Conservation (phyloP, 2,329 filamentous ascomycete genomes). For the Verticillium klebahnii region DNA sequence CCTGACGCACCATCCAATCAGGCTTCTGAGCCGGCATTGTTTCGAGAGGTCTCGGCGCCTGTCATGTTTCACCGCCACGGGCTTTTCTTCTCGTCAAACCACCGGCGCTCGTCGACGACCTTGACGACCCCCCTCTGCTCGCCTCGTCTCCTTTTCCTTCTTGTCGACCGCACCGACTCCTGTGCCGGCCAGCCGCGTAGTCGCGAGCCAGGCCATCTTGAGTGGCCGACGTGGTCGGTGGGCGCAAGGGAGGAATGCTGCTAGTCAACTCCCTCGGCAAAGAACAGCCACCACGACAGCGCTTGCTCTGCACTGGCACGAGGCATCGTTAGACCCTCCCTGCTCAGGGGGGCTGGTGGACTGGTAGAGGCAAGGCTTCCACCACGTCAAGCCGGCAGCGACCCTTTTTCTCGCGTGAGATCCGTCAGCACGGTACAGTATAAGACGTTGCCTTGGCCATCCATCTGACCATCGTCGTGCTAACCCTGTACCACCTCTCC, state of each 20-base stretch:
- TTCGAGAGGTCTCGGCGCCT: neutral
- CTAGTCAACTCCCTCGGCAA: neutral
- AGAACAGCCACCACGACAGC: neutral
- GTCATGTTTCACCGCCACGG: neutral
- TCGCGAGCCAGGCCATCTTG: neutral
- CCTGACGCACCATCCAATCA: neutral
- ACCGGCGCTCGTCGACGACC: neutral
- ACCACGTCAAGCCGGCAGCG: neutral
- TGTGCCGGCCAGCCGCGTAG: neutral
- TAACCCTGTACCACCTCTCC: neutral
- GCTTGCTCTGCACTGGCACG: neutral
- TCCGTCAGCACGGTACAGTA: neutral
- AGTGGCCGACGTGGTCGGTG: neutral
- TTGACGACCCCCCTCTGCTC: neutral
- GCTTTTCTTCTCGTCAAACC: neutral
- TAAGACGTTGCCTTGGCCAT: neutral
- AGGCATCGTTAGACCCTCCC: neutral
- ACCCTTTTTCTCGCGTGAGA: neutral
- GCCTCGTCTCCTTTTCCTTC: neutral
- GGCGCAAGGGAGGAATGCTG: neutral
- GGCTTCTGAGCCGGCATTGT: neutral
- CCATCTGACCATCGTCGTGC: neutral
- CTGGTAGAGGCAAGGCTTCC: neutral
- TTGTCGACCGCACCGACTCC: neutral
- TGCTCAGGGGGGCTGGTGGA: neutral